phyloP scores from a whole-genome alignment of 2,329 filamentous ascomycete genomes.

The Clonostachys rosea region DNA sequence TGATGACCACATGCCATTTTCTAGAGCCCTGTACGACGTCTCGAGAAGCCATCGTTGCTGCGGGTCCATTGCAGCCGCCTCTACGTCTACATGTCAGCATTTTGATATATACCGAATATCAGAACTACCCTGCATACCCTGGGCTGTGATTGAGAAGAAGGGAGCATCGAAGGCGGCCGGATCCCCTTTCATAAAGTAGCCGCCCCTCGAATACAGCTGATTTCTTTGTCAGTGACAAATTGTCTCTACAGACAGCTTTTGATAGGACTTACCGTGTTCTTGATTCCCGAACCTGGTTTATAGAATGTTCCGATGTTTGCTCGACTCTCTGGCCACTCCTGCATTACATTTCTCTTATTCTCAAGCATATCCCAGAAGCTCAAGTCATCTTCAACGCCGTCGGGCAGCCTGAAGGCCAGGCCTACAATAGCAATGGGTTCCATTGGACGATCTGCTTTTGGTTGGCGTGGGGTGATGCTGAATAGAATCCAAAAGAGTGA shows the following conservation, averaged over 20 bases:
- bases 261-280: constrained; percentile 4
- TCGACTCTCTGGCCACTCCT: constrained; percentile 20
- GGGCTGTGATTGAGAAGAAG: constrained; percentile 46
- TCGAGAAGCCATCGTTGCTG: constrained; percentile 48
- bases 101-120: too few relatives aligned
- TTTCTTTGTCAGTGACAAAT: background rate
- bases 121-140: constrained; percentile 11
- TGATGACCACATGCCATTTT: constrained; percentile 23
- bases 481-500: too few relatives aligned
- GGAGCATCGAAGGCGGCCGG: constrained; percentile 43
- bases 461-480: too few relatives aligned
- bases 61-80: constrained; percentile 44
- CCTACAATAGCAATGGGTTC: constrained; percentile 25
- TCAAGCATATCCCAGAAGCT: constrained; percentile 25
- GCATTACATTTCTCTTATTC: constrained; percentile 19
- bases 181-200: constrained; percentile 37
- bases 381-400: constrained; percentile 18
- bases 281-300: constrained; percentile 10
- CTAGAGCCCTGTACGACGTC: constrained; percentile 48
- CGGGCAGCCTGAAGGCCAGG: constrained; percentile 28
- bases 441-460: too few relatives aligned
- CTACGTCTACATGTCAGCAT: constrained; percentile 16
- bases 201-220: background rate
- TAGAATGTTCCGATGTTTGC: constrained; percentile 13
- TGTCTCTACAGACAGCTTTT: too few relatives aligned